A percentile compares a stretch with the other conserved stretches of the same genome.
phyloP scores from a whole-genome alignment of 2,329 filamentous ascomycete genomes.

The Domatiomyces globalis region DNA sequence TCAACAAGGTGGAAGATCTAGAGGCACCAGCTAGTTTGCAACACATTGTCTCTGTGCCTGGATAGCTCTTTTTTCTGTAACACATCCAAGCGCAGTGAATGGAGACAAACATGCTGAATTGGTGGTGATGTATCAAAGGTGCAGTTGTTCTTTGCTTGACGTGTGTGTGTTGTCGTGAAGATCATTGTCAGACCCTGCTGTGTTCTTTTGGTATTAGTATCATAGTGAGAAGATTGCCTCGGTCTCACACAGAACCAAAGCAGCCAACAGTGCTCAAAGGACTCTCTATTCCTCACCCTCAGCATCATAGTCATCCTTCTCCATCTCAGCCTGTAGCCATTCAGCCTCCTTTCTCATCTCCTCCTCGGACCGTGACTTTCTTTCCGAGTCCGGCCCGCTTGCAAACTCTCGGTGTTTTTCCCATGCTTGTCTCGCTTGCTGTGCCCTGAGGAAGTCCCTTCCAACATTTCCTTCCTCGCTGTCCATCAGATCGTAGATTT shows the following conservation, averaged over 20 bases:
- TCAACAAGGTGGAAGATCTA: background rate
- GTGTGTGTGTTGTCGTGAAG: background rate
- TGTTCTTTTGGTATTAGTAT: background rate
- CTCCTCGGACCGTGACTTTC: slow-evolving; percentile 51
- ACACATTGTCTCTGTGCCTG: too few relatives aligned
- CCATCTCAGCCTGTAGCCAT: slow-evolving; percentile 46
- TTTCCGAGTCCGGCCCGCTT: slow-evolving; percentile 57
- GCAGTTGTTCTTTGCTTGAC: background rate
- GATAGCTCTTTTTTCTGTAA: background rate
- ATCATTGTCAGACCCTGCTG: background rate
- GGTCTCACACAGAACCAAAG: background rate
- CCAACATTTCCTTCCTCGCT: slow-evolving; percentile 73
- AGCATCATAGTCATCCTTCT: slow-evolving; percentile 22
- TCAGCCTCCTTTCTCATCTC: slow-evolving; percentile 72
- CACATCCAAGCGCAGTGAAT: background rate
- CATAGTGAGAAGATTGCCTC: background rate
- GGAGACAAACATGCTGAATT: background rate
- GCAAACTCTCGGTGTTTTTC: slow-evolving; percentile 32
- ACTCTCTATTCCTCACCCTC: slow-evolving; percentile 5
- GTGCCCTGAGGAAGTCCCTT: slow-evolving; percentile 48
- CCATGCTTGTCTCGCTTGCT: slow-evolving; percentile 20
- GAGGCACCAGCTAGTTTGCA: background rate
- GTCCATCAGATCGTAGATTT: slow-evolving; percentile 71
- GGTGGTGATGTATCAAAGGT: background rate
- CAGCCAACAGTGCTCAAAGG: background rate